phyloP scores from a whole-genome alignment of 805 yeast genomes.

The Komagataella kurtzmanii region DNA sequence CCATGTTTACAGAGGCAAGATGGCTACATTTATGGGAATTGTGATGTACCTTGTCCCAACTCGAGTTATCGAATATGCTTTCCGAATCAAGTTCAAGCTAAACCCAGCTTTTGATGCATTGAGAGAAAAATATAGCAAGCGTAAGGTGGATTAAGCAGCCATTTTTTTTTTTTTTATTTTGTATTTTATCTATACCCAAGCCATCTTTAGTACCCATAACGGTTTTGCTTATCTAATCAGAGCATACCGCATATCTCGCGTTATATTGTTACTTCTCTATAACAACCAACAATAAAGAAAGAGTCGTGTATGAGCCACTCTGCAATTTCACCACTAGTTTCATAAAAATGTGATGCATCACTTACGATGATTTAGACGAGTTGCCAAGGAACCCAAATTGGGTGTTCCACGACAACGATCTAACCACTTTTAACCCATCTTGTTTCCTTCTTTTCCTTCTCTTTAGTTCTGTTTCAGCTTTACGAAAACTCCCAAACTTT shows the following conservation, averaged over 20 bases:
- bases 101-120: not conserved
- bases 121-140: not conserved
- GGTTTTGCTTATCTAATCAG: not conserved
- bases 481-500: not conserved
- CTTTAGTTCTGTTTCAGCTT: not conserved
- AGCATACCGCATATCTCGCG: not conserved
- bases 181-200: not conserved
- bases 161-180: no score
- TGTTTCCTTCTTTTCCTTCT: not conserved
- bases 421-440: not conserved
- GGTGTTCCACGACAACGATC: not conserved
- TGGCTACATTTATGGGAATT: conserved; percentile 8
- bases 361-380: not conserved
- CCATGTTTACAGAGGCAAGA: conserved; percentile 43
- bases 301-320: not conserved
- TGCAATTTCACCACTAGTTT: not conserved
- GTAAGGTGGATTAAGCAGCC: not conserved
- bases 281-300: not conserved
- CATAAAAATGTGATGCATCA: no score
- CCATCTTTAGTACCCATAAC: not conserved
- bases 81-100: not conserved
- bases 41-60: not conserved
- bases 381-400: not conserved
- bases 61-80: not conserved
- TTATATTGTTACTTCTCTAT: not conserved